A percentile compares a stretch with the other conserved stretches of the same genome.
These are phyloP conservation scores for Aspergillus ostianus DNA, from an alignment of 495 filamentous ascomycete species.

Conservation along the genomic window DNA sequence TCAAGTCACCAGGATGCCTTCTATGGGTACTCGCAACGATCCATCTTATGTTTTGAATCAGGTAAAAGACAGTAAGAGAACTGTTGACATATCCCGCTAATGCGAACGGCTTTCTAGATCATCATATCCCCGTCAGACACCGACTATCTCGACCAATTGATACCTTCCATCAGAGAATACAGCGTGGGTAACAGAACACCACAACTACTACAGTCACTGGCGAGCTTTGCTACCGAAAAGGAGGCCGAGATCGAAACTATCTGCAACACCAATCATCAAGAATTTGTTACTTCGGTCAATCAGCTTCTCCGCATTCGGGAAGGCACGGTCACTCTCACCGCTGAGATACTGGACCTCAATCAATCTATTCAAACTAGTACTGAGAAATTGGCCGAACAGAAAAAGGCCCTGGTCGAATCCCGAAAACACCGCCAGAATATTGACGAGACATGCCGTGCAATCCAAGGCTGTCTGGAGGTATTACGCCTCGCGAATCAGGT, in stretches of 20 bases:
- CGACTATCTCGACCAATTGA: conserved; percentile 93
- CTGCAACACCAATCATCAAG: conserved; percentile 93
- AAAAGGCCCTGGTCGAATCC: conserved; percentile 88
- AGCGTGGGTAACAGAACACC: conserved; percentile 69
- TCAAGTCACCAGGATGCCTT: conserved; percentile 26
- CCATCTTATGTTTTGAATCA: conserved; percentile 43
- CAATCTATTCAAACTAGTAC: conserved; percentile 95
- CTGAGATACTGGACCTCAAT: conserved; percentile 90
- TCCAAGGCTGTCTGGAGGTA: conserved; percentile 90
- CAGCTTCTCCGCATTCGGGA: conserved; percentile 87
- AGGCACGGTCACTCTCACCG: conserved; percentile 80
- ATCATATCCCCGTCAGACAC: conserved; percentile 86
- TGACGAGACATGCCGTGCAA: conserved; percentile 83
- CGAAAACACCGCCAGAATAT: conserved; percentile 93
- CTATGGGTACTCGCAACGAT: conserved; percentile 32
- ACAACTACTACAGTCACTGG: conserved; percentile 73
- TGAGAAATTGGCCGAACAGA: conserved; percentile 90
- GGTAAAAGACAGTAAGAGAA: conserved; percentile 18
- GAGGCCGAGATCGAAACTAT: conserved; percentile 93
- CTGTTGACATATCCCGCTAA: conserved; percentile 4
- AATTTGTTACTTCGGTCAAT: conserved; percentile 90
- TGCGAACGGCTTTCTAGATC: conserved; percentile 55
- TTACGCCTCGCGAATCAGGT: conserved; percentile 91
- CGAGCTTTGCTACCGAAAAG: conserved; percentile 77
- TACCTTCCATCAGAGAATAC: conserved; percentile 88